Evolutionary conservation across 2,329 filamentous ascomycete species (phyloP).

Genomic region (Penicillium hordei): DNA sequence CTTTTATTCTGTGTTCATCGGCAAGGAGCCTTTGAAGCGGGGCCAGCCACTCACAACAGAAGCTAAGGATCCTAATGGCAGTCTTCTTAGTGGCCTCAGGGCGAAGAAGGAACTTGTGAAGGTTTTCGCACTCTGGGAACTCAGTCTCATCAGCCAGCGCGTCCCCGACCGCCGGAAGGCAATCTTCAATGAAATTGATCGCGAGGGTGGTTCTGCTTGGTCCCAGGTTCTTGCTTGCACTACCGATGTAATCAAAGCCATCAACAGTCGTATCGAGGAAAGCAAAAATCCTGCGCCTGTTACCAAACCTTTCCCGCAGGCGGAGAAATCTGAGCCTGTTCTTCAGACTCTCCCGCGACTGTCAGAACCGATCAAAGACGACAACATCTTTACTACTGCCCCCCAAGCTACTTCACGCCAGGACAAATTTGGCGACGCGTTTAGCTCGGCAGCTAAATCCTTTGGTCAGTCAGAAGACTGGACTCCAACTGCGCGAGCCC

Average conservation of each 20-base stretch:
- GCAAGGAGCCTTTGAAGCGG: constrained; percentile 78
- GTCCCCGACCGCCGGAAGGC: constrained; percentile 74
- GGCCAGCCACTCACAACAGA: constrained; percentile 79
- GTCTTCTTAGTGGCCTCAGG: constrained; percentile 77
- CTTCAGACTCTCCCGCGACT: constrained; percentile 53
- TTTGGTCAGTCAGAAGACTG: constrained; percentile 46
- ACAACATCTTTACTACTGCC: constrained; percentile 48
- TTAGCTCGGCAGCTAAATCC: constrained; percentile 49
- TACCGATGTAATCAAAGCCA: constrained; percentile 65
- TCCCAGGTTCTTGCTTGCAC: constrained; percentile 72
- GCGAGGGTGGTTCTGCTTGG: constrained; percentile 77
- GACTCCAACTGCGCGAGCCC: constrained; percentile 45
- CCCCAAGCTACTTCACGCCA: constrained; percentile 38
- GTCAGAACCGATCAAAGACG: constrained; percentile 49
- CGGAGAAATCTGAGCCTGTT: constrained; percentile 45
- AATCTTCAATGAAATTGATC: constrained; percentile 85
- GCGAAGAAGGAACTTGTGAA: constrained; percentile 76
- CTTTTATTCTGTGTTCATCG: constrained; percentile 77
- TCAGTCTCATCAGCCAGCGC: constrained; percentile 73
- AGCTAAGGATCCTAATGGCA: constrained; percentile 89
- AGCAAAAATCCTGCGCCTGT: constrained; percentile 51
- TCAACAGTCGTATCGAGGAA: constrained; percentile 66
- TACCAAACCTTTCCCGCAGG: constrained; percentile 31
- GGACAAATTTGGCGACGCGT: constrained; percentile 40
- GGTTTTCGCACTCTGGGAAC: constrained; percentile 88